A percentile compares a stretch with the other conserved stretches of the same genome.
These are phyloP conservation scores for Fusarium falciforme DNA, from an alignment of 2,329 filamentous ascomycete genomes.

Conservation along the genomic window DNA sequence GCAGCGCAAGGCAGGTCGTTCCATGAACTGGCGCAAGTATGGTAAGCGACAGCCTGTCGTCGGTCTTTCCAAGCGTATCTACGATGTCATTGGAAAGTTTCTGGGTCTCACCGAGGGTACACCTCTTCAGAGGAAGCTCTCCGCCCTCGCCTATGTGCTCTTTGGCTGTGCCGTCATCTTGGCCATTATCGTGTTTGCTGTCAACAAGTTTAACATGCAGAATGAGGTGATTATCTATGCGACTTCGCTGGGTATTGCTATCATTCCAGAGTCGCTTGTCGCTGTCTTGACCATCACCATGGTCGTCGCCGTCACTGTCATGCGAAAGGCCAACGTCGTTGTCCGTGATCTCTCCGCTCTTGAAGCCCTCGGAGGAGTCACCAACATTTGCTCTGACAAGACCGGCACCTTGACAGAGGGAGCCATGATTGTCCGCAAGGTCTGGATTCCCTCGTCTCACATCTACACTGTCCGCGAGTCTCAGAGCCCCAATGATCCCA, in stretches of 20 bases:
- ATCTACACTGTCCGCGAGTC: constrained; percentile 71
- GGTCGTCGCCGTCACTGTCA: constrained; percentile 72
- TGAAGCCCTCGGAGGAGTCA: constrained; percentile 77
- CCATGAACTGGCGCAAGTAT: constrained; percentile 65
- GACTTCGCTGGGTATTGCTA: constrained; percentile 69
- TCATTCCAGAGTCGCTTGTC: constrained; percentile 73
- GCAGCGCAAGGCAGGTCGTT: constrained; percentile 65
- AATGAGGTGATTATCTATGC: constrained; percentile 69
- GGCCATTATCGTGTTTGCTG: constrained; percentile 68
- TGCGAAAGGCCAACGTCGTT: constrained; percentile 73
- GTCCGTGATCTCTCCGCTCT: constrained; percentile 74
- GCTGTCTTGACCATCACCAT: constrained; percentile 79
- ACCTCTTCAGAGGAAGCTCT: constrained; percentile 81
- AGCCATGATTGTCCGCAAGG: constrained; percentile 76
- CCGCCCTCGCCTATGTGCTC: constrained; percentile 80
- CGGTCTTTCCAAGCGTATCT: constrained; percentile 59
- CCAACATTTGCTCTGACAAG: constrained; percentile 80
- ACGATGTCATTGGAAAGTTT: constrained; percentile 66
- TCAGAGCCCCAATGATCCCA: constrained; percentile 71
- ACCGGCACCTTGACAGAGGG: constrained; percentile 77
- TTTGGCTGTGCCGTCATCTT: constrained; percentile 75
- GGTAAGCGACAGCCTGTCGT: constrained; percentile 62
- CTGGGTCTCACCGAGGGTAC: constrained; percentile 75
- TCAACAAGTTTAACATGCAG: constrained; percentile 63
- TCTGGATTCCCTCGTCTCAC: constrained; percentile 69